Percentiles rank a stretch among this genome's conserved stretches.
These are phyloP conservation scores for Irpex rosettiformis DNA, from an alignment of 1,284 basidiomycete genomes.

Conservation along the genomic window DNA sequence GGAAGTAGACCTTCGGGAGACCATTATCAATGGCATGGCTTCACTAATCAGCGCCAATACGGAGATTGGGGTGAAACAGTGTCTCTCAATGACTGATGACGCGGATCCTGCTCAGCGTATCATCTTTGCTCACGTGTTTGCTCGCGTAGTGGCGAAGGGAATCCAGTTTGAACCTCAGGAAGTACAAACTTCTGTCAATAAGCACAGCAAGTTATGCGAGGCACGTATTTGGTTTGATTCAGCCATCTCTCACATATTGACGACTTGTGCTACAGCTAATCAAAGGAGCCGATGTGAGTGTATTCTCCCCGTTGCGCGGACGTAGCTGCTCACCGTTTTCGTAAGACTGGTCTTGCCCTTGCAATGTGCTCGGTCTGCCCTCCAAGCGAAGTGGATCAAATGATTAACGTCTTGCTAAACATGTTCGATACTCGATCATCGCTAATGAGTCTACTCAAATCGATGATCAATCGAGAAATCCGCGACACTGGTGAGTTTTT, in stretches of 20 bases:
- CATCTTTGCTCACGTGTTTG: slow-evolving; percentile 88
- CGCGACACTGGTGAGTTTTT: slow-evolving; percentile 58
- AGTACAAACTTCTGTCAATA: slow-evolving; percentile 45
- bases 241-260: slow-evolving; percentile 6
- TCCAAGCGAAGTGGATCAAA: slow-evolving; percentile 72
- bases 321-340: slow-evolving; percentile 4
- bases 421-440: slow-evolving; percentile 79
- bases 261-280: slow-evolving; percentile 49
- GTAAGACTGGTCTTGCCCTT: slow-evolving; percentile 73
- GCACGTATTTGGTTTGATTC: slow-evolving; percentile 37
- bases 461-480: slow-evolving; percentile 84
- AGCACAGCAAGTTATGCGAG: slow-evolving; percentile 63
- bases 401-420: slow-evolving; percentile 85
- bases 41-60: slow-evolving; percentile 84
- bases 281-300: slow-evolving; percentile 65
- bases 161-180: slow-evolving; percentile 66
- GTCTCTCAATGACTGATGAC: slow-evolving; percentile 78
- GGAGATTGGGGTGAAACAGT: slow-evolving; percentile 88
- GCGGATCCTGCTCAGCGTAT: slow-evolving; percentile 69
- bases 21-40: slow-evolving; percentile 75
- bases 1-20: slow-evolving; percentile 62
- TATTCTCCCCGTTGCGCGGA: slow-evolving; percentile 1
- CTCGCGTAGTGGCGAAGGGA: slow-evolving; percentile 79
- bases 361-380: slow-evolving; percentile 87
- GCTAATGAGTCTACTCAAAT: slow-evolving; percentile 73